Percentiles rank a stretch among this genome's conserved stretches.
phyloP scores from a whole-genome alignment of 2,329 filamentous ascomycete species.

The Capronia epimyces region DNA sequence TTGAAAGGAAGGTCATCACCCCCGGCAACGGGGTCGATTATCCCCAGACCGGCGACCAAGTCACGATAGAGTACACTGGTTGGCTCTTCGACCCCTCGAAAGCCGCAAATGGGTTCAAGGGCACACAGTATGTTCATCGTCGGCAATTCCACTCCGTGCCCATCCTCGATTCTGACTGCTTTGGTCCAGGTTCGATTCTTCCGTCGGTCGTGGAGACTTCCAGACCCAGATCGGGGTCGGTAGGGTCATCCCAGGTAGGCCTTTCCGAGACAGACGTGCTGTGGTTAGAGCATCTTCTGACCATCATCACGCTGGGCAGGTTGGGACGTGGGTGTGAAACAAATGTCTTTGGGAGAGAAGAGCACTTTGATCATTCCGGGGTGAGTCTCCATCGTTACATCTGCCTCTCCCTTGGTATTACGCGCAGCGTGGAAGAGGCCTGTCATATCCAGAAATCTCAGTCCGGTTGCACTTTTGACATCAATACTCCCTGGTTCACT shows the following conservation, averaged over 20 bases:
- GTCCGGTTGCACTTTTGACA: not conserved
- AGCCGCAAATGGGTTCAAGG: constrained; percentile 38
- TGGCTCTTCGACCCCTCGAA: constrained; percentile 65
- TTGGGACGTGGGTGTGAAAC: constrained; percentile 77
- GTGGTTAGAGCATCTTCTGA: not conserved
- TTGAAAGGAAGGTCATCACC: constrained; percentile 54
- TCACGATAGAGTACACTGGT: constrained; percentile 88
- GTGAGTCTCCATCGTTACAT: constrained; percentile 44
- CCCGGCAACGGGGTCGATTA: constrained; percentile 57
- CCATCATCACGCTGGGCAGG: constrained; percentile 44
- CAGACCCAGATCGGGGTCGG: constrained; percentile 72
- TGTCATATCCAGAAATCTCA: not conserved
- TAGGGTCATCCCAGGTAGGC: constrained; percentile 75
- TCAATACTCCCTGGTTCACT: not conserved
- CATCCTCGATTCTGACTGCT: not conserved
- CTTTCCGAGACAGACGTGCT: not conserved
- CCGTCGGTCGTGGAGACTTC: constrained; percentile 71
- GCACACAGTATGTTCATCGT: constrained; percentile 58
- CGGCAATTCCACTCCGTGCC: not conserved
- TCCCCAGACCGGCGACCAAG: constrained; percentile 63
- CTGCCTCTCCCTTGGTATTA: not conserved
- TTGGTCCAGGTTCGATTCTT: constrained; percentile 76
- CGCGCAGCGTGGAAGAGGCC: not conserved
- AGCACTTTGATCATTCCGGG: constrained; percentile 73
- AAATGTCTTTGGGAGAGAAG: constrained; percentile 90